phyloP scores from a whole-genome alignment of 257 asterid species.

The Capsicum baccatum region DNA sequence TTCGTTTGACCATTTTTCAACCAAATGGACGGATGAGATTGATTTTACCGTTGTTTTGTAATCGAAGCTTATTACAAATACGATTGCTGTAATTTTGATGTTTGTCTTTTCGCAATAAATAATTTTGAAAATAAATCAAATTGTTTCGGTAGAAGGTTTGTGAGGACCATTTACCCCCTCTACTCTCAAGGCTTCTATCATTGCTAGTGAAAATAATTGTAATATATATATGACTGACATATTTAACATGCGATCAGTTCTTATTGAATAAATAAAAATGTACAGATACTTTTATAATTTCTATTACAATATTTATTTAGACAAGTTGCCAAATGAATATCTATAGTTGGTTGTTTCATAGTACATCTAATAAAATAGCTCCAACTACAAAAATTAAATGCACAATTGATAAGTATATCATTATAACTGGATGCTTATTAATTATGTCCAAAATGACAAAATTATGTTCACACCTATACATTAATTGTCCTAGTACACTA shows the following conservation, averaged over 20 bases:
- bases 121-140: not conserved
- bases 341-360: not conserved
- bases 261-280: not conserved
- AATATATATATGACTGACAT: not conserved
- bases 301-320: not conserved
- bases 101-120: not conserved
- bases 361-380: not conserved
- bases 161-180: not conserved
- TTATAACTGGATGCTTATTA: not conserved
- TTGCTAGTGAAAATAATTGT: not conserved
- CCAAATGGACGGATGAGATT: not conserved
- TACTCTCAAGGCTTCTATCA: not conserved
- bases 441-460: not conserved
- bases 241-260: not conserved
- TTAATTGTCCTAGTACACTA: not conserved
- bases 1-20: not conserved
- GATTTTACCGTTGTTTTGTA: not conserved
- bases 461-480: not conserved
- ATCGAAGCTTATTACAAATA: not conserved
- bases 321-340: not conserved
- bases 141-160: not conserved
- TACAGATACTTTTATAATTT: not conserved
- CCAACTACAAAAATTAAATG: not conserved
- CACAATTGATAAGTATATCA: not conserved
- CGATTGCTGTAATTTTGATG: not conserved